A percentile compares a stretch with the other conserved stretches of the same genome.
Conservation (phyloP, 148 eudicot genomes). For the Gaultheria prostrata region DNA sequence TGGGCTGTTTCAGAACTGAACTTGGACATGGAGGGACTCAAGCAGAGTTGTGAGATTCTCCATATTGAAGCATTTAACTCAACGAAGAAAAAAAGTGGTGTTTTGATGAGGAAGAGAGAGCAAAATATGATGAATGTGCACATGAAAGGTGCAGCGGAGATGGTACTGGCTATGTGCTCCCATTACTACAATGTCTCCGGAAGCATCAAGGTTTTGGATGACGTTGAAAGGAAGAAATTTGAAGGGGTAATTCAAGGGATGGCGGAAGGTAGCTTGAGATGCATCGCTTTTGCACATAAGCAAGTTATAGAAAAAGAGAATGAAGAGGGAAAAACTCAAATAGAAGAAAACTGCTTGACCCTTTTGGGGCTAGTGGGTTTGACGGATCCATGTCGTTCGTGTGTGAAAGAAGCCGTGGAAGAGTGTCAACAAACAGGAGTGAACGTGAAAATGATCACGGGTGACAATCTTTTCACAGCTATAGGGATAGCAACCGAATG, state of each 20-base stretch:
- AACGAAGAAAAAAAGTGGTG: slow-evolving; percentile 10
- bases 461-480: slow-evolving; percentile 18
- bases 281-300: slow-evolving; percentile 26
- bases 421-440: slow-evolving; percentile 15
- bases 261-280: slow-evolving; percentile 7
- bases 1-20: slow-evolving; percentile 22
- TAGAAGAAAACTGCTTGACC: not conserved
- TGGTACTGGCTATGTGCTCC: not conserved
- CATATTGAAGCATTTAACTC: slow-evolving; percentile 15
- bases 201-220: not conserved
- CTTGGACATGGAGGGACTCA: slow-evolving; percentile 17
- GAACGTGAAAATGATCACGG: slow-evolving; percentile 19
- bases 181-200: slow-evolving; percentile 6
- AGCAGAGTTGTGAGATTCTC: slow-evolving; percentile 9
- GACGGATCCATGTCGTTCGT: slow-evolving; percentile 8
- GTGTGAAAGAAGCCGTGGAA: slow-evolving; percentile 7
- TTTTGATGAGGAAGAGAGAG: slow-evolving; percentile 13
- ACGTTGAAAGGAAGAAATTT: not conserved
- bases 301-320: not conserved
- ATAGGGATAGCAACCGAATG: slow-evolving; percentile 24
- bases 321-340: not conserved
- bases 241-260: slow-evolving; percentile 14
- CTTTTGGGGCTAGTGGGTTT: slow-evolving; percentile 21
- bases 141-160: slow-evolving; percentile 19
- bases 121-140: slow-evolving; percentile 10